Evolutionary conservation across 768 basidiomycete species (phyloP).

Genomic region (Hericium coralloides): DNA sequence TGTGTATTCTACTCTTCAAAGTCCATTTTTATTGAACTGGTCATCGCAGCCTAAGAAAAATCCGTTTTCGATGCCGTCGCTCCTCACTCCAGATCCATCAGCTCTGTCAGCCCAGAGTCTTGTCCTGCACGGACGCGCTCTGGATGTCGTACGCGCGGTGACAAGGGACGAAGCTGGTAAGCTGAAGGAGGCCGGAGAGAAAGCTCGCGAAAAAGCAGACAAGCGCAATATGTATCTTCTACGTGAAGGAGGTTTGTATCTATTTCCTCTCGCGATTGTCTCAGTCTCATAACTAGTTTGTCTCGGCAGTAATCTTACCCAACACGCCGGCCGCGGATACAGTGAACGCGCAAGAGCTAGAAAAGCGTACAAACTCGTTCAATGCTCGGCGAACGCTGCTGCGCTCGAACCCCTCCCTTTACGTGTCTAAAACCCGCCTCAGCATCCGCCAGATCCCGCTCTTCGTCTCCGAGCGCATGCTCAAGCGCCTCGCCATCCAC

Average conservation of each 20-base stretch:
- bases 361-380: slow-evolving; percentile 79
- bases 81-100: slow-evolving; percentile 91
- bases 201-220: slow-evolving; percentile 79
- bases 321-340: slow-evolving; percentile 72
- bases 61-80: slow-evolving; percentile 80
- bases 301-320: slow-evolving; percentile 71
- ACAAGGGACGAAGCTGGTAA: slow-evolving; percentile 83
- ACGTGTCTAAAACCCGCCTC: slow-evolving; percentile 89
- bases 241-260: slow-evolving; percentile 80
- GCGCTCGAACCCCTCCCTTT: slow-evolving; percentile 87
- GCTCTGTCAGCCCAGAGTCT: slow-evolving; percentile 72
- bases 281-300: not conserved
- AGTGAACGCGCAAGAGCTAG: slow-evolving; percentile 67
- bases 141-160: slow-evolving; percentile 87
- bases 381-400: slow-evolving; percentile 77
- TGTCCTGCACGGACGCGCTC: slow-evolving; percentile 85
- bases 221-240: slow-evolving; percentile 94
- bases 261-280: not conserved
- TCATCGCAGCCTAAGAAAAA: slow-evolving; percentile 54
- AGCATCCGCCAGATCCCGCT: slow-evolving; percentile 89
- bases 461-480: slow-evolving; percentile 81
- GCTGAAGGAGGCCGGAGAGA: slow-evolving; percentile 84
- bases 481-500: slow-evolving; percentile 82
- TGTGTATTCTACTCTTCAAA: not conserved
- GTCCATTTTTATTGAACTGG: not conserved